Conservation (phyloP, 306 rosid genomes). For the Glycyrrhiza uralensis region DNA sequence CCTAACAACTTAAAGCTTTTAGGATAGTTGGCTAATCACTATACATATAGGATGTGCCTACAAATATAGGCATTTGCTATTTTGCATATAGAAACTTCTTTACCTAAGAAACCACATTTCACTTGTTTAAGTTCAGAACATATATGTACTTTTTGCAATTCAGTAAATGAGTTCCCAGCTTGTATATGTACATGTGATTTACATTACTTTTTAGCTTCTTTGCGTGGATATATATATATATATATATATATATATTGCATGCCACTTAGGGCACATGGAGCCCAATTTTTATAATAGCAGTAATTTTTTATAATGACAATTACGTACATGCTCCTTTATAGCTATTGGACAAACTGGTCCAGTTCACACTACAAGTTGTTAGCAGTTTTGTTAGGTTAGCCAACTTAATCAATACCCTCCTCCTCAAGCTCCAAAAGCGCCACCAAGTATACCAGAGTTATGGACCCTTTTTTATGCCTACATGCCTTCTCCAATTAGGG, state of each 20-base stretch:
- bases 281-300: background rate
- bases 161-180: background rate
- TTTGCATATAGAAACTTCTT: background rate
- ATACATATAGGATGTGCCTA: too few species aligned
- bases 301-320: background rate
- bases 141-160: background rate
- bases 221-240: background rate
- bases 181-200: background rate
- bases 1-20: too few species aligned
- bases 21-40: too few species aligned
- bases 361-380: conserved; percentile 20
- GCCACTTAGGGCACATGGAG: background rate
- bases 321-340: background rate
- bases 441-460: background rate
- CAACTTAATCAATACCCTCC: conserved; percentile 27
- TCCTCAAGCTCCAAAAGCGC: background rate
- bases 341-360: background rate
- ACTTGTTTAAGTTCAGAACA: background rate
- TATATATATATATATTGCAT: too few species aligned
- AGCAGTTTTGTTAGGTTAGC: conserved; percentile 31
- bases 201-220: background rate
- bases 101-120: background rate
- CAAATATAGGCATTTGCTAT: background rate
- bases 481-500: background rate
- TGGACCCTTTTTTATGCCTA: background rate